Evolutionary conservation across 345 rosid species (phyloP), one percentile per base, ranked within the genome.

Genomic region (Turnera subulata): DNA sequence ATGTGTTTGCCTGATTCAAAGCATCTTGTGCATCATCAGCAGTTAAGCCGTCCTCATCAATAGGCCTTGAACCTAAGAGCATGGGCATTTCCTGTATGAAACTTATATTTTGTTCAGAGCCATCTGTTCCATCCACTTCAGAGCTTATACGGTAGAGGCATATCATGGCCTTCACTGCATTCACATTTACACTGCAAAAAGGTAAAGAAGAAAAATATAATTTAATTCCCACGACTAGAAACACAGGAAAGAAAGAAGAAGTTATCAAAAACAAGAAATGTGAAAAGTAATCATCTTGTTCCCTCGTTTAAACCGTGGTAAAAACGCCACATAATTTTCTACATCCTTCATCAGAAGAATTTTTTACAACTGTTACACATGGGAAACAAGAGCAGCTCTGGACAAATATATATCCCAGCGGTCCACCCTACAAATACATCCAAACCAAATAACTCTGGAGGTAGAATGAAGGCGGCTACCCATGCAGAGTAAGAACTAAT

Each of bases 81-180:
- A 74, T 46, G 60, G 48, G 67, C 69, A 84, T 61, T 62, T 78
- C 84, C 68, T 74, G 65, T 56, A 90, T 60, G 57, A 69, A 78
- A 58, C 66, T 67, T 46, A 77, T 63, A 67, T 70, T 87, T 59
- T 81, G 88, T 32, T 77, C 61, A 61, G 70, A 75, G 68, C 70
- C 63, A 66, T 67, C 81, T 53, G 77, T 38, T 52, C 64, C 77
- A 64, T 79, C 56, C 52, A 49, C 33, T 47, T 80, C 90, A 72
- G 79, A 80, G 61, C 82, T 78, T 62, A 90, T 70, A 67, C 99
- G 92, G 55, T 81, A 89, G 38, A 93, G 92, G 63, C 38, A 60
- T 71, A 84, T 93, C 69, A 90, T 51, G 42, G 78, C 85, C 44
- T 55, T 78, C 70, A 87, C 75, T 43, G 78, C 81, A 68, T 78